Evolutionary conservation across 1,139 yeast genomes (phyloP), one percentile per base, ranked within the genome.

Genomic region (Arxiozyma bovina): DNA sequence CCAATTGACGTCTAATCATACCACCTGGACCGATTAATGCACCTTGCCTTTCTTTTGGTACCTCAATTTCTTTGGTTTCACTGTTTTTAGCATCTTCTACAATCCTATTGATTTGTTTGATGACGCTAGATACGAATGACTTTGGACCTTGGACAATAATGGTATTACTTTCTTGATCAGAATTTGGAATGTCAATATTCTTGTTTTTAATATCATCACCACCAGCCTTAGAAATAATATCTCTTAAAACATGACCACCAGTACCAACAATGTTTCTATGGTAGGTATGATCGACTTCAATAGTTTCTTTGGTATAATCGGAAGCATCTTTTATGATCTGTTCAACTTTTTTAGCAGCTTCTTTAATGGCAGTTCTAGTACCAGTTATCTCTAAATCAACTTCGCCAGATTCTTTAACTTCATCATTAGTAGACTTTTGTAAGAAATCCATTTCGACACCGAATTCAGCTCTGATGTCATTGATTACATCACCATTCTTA

Each of bases 21-120:
- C 98, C 98, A 57, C 83, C 83, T 47, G 91, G 82, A 44, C 98
- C 98, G 70, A 93, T 82, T 57, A 93, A 69, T 23, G 82, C 76
- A 63, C 90, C 81, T 64, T 88, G 94, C 68, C 85, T 85, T 56
- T 83, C 87, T 69, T 83, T 81, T 47, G 94, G 80, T 62, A 93
- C 77, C 11, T 79, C 83, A 54, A 83, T 67, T 41, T 76, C 77
- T 58, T 78, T 85, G 48, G 78, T 74, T 42, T 82, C 75, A 53
- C 83, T 76, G 55, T 83, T 81, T 68, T 88, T 89, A 59, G 81
- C 81, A 43, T 80, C 82, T 21, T 74, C 78, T 42, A 90, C 85
- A 57, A 91, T 75, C 54, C 76, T 77, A 59, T 82, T 76, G 63
- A 94, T 78, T 67, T 80, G 83, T 55, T 76, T 77, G 58, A 86